Conservation (phyloP, 2,329 filamentous ascomycete species). For the Talaromyces islandicus region DNA sequence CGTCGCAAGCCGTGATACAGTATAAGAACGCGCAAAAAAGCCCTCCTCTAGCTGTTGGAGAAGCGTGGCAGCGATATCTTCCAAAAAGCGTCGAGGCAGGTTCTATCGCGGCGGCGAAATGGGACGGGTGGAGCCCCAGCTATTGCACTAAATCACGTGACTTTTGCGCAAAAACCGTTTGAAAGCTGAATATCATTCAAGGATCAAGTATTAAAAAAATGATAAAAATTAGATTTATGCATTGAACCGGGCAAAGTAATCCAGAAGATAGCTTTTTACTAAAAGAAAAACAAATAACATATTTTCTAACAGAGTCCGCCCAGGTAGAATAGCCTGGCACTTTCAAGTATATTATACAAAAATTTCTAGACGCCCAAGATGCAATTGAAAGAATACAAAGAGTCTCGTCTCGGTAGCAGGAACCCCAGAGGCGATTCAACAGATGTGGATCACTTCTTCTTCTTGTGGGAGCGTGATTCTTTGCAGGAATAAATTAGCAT, state of each 20-base stretch:
- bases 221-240: not conserved
- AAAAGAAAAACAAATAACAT: not conserved
- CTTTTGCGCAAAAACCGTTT: not conserved
- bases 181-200: not conserved
- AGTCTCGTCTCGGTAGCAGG: not conserved
- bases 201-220: not conserved
- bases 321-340: not conserved
- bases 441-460: conserved; percentile 19
- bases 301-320: not conserved
- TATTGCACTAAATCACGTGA: not conserved
- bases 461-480: conserved; percentile 23
- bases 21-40: not conserved
- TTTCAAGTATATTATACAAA: not conserved
- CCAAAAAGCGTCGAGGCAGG: not conserved
- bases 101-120: not conserved
- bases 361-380: not conserved
- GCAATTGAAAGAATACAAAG: not conserved
- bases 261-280: not conserved
- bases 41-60: not conserved
- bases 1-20: not conserved
- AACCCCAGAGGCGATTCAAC: not conserved
- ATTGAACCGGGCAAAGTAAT: not conserved
- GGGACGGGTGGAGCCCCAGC: not conserved
- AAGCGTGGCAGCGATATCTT: not conserved
- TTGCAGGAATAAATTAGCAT: not conserved